Base-by-base conservation (phyloP, 257 asterid genomes). In the Rehmannia glutinosa region DNA sequence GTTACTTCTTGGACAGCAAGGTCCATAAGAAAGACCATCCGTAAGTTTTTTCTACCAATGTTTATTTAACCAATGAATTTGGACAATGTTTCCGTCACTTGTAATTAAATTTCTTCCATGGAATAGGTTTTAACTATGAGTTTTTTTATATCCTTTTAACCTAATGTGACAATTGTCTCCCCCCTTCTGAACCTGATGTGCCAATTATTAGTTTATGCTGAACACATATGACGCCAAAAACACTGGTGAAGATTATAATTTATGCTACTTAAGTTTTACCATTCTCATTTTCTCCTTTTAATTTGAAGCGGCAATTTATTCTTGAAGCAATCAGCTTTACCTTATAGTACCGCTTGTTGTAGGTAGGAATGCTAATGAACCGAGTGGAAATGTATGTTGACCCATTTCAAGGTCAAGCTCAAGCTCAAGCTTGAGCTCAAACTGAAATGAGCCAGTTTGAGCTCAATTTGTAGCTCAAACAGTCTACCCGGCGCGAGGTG, bases 1-100 rank as follows among this genome's bases (percentile, higher is more conserved):
- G 99, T 36, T 93, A 90, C 86, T 90, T 93, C 52, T 60, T 67
- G 54, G 96, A 79, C 39, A 77, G 78, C 6, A 82, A 79, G 52
- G 71, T 42, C 66, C 77, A 71, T 24, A 81, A 70, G 75, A 80
- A 78, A 74, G 81, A 75, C 69, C 72, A 79, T 57, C 21, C 1
- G 96, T 88, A 75, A 78, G 87, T 78, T 72, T 69, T 33, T 59
- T 35, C 7, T 39, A 8, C 11, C 64, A 25, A 36, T 10, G n/a
- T 60, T 21, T 33, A 33, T 68, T 43, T 30, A 17, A 6, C 47
- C 59, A 47, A 35, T 46, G 36, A 24, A 32, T 32, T 12, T 63
- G 28, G 12, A 53, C 54, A 32, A 43, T 3, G 17, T 39, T 46
- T 49, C 46, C 15, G 38, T 25, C 16, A 25, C 19, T 50, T 15